Evolutionary conservation across 1,284 basidiomycete species (phyloP).

Genomic region (Ganoderma multipileum): DNA sequence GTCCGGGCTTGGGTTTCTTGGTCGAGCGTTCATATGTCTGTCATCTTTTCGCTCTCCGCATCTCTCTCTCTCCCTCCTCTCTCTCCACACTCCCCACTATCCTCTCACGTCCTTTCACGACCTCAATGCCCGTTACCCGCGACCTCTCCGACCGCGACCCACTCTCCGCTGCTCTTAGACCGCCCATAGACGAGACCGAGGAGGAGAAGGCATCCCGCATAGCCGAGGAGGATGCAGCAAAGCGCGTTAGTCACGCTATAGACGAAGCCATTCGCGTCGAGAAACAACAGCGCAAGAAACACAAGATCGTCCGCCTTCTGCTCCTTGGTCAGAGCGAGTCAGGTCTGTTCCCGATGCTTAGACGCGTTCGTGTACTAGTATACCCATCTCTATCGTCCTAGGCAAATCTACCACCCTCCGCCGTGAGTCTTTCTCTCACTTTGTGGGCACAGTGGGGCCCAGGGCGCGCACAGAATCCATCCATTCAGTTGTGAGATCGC

Average conservation of each 20-base stretch:
- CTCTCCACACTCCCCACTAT: conserved; percentile 13
- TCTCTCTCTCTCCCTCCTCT: conserved; percentile 27
- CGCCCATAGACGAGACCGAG: conserved; percentile 66
- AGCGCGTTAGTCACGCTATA: conserved; percentile 65
- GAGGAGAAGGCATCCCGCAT: conserved; percentile 59
- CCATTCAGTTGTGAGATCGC: conserved; percentile 14
- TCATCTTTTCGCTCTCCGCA: conserved; percentile 39
- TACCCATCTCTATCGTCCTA: conserved; percentile 13
- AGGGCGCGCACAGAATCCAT: conserved; percentile 3
- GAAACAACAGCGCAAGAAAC: conserved; percentile 68
- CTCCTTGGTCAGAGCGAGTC: conserved; percentile 80
- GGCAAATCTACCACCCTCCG: conserved; percentile 76
- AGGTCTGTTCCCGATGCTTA: conserved; percentile 49
- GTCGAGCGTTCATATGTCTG: conserved; percentile 33
- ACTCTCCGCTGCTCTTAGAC: conserved; percentile 65
- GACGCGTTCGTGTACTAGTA: background rate
- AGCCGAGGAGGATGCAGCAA: conserved; percentile 66
- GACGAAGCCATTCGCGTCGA: conserved; percentile 74
- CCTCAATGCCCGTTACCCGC: conserved; percentile 52
- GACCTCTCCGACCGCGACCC: conserved; percentile 62
- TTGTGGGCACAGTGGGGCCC: conserved; percentile 7
- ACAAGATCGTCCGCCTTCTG: conserved; percentile 63
- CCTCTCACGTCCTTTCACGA: conserved; percentile 41
- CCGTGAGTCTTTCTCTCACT: conserved; percentile 54
- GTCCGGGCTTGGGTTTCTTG: conserved; percentile 10